These are phyloP conservation scores for Pleurotus djamor DNA, from an alignment of 768 basidiomycete species.

Conservation along the genomic window DNA sequence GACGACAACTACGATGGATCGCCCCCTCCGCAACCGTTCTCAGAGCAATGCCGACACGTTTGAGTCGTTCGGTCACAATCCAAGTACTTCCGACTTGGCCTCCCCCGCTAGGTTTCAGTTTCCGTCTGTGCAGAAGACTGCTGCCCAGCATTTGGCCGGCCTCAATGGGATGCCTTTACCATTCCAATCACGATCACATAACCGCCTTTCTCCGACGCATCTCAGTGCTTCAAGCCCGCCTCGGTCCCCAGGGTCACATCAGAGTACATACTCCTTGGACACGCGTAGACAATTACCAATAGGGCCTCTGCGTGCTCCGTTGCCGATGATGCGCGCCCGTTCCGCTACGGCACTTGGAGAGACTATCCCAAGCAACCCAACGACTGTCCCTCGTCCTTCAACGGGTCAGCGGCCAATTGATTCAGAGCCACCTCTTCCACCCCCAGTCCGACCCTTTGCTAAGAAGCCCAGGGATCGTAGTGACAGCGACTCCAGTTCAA, in stretches of 20 bases:
- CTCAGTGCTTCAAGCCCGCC: slow-evolving; percentile 21
- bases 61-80: slow-evolving; percentile 9
- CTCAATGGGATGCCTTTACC: slow-evolving; percentile 14
- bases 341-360: slow-evolving; percentile 42
- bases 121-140: slow-evolving; percentile 21
- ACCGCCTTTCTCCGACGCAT: slow-evolving; percentile 28
- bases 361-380: background rate
- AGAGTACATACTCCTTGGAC: slow-evolving; percentile 58
- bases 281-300: slow-evolving; percentile 22
- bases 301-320: slow-evolving; percentile 19
- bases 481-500: slow-evolving; percentile 39
- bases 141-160: background rate
- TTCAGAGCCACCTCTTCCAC: slow-evolving; percentile 14
- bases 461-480: slow-evolving; percentile 39
- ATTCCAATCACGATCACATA: slow-evolving; percentile 16
- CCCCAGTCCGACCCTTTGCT: slow-evolving; percentile 46
- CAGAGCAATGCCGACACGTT: slow-evolving; percentile 35
- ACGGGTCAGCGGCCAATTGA: background rate
- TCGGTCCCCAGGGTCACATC: slow-evolving; percentile 39
- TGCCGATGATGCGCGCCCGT: slow-evolving; percentile 36
- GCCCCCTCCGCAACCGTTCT: slow-evolving; percentile 38
- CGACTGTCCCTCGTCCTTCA: slow-evolving; percentile 9
- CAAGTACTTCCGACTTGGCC: slow-evolving; percentile 18
- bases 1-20: slow-evolving; percentile 13
- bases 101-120: slow-evolving; percentile 43